Evolutionary conservation across 352 stramenopile species (phyloP).

Genomic region (Phytopythium aichiense): DNA sequence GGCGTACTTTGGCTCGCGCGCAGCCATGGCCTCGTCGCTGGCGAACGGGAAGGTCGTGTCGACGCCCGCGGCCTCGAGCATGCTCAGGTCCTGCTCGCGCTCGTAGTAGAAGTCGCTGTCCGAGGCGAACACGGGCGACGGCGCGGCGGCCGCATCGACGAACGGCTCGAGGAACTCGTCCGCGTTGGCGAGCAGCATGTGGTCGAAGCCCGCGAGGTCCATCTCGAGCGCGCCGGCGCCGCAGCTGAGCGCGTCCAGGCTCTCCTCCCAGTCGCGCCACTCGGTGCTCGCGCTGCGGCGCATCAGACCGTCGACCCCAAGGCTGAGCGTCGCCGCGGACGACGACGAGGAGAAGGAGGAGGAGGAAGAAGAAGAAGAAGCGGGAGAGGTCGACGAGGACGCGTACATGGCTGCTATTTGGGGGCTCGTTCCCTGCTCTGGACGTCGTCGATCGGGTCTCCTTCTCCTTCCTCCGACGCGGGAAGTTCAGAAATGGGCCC

Average conservation of each 20-base stretch:
- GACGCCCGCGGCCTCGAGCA: constrained; percentile 17
- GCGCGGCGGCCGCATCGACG: constrained; percentile 14
- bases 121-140: constrained; percentile 23
- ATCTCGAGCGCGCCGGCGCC: constrained; percentile 30
- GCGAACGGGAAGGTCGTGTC: constrained; percentile 34
- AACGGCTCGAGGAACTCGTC: constrained; percentile 67
- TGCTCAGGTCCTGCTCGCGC: constrained; percentile 23
- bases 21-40: constrained; percentile 34
- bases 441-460: background rate
- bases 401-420: background rate
- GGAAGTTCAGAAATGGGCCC: constrained; percentile 8
- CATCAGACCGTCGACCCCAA: constrained; percentile 6
- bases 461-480: constrained; percentile 7
- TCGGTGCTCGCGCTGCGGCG: constrained; percentile 30
- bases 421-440: background rate
- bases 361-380: constrained; percentile 1
- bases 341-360: constrained; percentile 13
- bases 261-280: constrained; percentile 38
- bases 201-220: constrained; percentile 54
- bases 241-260: constrained; percentile 23
- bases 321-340: background rate
- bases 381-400: background rate
- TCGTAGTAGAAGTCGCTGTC: constrained; percentile 21
- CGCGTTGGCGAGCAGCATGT: constrained; percentile 48
- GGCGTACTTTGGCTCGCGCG: constrained; percentile 10